Conservation (phyloP, 225 moss, liverwort and hornwort genomes). For the Physcomitrellopsis africana region DNA sequence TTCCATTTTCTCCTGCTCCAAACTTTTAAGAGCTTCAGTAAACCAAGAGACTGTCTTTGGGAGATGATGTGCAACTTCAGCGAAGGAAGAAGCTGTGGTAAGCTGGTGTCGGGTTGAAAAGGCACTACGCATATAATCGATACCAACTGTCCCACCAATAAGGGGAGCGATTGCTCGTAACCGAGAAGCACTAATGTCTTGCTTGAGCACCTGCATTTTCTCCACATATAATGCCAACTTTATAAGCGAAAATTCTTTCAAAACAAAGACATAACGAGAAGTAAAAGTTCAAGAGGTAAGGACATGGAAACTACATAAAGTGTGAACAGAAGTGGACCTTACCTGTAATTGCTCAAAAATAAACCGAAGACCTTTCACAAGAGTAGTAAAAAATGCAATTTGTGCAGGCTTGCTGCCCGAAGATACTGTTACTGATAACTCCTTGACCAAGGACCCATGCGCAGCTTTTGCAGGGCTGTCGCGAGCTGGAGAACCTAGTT, state of each 20-base stretch:
- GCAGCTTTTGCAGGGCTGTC: constrained; percentile 90
- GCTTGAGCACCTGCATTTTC: constrained; percentile 71
- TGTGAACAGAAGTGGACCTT: not conserved
- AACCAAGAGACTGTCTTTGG: constrained; percentile 78
- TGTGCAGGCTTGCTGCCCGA: constrained; percentile 56
- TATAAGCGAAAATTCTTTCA: not conserved
- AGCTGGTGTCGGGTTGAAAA: constrained; percentile 70
- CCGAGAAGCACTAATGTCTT: constrained; percentile 80
- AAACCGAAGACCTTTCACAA: constrained; percentile 91
- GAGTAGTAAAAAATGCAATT: constrained; percentile 77
- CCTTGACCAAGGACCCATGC: constrained; percentile 74
- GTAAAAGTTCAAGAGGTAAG: not conserved
- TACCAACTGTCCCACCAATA: constrained; percentile 81
- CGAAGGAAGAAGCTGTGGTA: constrained; percentile 35
- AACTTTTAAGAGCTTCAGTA: constrained; percentile 48
- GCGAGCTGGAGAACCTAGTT: constrained; percentile 90
- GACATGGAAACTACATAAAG: not conserved
- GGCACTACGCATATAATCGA: constrained; percentile 82
- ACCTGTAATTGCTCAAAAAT: constrained; percentile 96
- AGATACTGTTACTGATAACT: constrained; percentile 54
- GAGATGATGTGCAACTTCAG: constrained; percentile 57
- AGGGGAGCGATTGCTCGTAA: constrained; percentile 83
- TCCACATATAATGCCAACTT: not conserved
- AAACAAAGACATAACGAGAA: not conserved
- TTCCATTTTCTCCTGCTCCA: constrained; percentile 68